phyloP scores from a whole-genome alignment of 2,329 filamentous ascomycete genomes.

The Fusarium incarnatum region DNA sequence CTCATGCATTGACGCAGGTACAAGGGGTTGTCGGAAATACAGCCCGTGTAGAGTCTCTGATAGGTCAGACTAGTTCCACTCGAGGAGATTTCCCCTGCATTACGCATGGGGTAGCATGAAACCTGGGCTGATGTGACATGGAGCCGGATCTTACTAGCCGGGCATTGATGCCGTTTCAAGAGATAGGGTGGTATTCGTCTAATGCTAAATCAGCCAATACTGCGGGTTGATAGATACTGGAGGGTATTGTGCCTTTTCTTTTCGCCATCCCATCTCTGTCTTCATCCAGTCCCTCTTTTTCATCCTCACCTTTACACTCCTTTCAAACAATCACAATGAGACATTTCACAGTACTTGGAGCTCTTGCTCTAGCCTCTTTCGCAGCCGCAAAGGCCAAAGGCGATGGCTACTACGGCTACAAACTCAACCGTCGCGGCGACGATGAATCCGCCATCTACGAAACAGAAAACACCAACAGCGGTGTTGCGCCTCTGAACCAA shows the following conservation, averaged over 20 bases:
- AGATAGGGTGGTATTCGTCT: not conserved
- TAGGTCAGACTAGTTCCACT: conserved; percentile 1
- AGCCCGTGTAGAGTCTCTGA: not conserved
- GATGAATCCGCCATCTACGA: conserved; percentile 29
- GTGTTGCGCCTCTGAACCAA: conserved; percentile 14
- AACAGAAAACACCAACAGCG: conserved; percentile 28
- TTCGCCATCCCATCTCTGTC: conserved; percentile 1
- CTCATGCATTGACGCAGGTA: conserved; percentile 18
- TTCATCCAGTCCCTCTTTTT: not conserved
- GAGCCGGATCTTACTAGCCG: conserved; percentile 3
- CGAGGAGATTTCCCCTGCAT: conserved; percentile 16
- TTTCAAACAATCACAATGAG: conserved; percentile 9
- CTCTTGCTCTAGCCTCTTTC: conserved; percentile 8
- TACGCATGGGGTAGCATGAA: conserved; percentile 15
- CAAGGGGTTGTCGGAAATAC: conserved; percentile 9
- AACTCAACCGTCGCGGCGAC: conserved; percentile 20
- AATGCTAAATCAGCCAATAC: not conserved
- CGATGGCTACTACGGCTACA: conserved; percentile 28
- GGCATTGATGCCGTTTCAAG: conserved; percentile 18
- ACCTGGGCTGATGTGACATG: conserved; percentile 5
- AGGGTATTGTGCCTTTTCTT: not conserved
- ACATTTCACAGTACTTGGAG: conserved; percentile 12
- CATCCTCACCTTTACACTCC: not conserved
- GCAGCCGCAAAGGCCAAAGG: conserved; percentile 18
- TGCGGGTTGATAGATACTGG: not conserved